These are phyloP conservation scores for Eucalyptus curtisii DNA, from an alignment of 345 rosid species.

Conservation along the genomic window DNA sequence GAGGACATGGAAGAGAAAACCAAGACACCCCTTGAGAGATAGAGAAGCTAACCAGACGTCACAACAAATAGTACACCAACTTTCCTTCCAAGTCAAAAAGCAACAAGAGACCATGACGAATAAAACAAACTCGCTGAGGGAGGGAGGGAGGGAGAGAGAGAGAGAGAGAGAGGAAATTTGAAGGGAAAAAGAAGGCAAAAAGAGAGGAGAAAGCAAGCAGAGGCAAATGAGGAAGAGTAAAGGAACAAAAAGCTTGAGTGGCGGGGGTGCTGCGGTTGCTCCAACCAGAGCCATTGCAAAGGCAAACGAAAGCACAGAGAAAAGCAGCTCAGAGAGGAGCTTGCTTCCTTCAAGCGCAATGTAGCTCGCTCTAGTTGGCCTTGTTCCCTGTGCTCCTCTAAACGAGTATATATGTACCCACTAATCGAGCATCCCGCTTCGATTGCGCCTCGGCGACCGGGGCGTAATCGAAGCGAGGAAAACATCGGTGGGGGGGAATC, in stretches of 20 bases:
- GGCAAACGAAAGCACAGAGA: not conserved
- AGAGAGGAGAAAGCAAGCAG: slow-evolving; percentile 14
- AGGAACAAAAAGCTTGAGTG: slow-evolving; percentile 22
- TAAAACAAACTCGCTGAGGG: not conserved
- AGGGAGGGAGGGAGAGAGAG: not conserved
- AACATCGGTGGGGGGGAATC: no score
- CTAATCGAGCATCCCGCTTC: not conserved
- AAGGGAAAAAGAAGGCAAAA: not conserved
- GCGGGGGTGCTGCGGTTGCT: no score
- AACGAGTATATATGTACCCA: not conserved
- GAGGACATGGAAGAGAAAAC: not conserved
- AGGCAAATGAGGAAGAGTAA: slow-evolving; percentile 2
- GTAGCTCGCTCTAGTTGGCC: slow-evolving; percentile 47
- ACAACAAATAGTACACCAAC: not conserved
- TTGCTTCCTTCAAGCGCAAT: slow-evolving; percentile 9
- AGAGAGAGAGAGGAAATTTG: not conserved
- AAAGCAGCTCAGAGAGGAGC: not conserved
- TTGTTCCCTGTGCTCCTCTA: slow-evolving; percentile 18
- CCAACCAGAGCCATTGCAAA: slow-evolving; percentile 31
- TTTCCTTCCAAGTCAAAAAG: no score
- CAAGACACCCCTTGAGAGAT: not conserved
- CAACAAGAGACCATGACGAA: not conserved
- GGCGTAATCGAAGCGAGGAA: no score
- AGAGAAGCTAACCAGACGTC: not conserved
- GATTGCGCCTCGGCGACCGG: no score